Evolutionary conservation across 306 rosid species (phyloP), one percentile per base, ranked within the genome.

Genomic region (Begonia masoniana): DNA sequence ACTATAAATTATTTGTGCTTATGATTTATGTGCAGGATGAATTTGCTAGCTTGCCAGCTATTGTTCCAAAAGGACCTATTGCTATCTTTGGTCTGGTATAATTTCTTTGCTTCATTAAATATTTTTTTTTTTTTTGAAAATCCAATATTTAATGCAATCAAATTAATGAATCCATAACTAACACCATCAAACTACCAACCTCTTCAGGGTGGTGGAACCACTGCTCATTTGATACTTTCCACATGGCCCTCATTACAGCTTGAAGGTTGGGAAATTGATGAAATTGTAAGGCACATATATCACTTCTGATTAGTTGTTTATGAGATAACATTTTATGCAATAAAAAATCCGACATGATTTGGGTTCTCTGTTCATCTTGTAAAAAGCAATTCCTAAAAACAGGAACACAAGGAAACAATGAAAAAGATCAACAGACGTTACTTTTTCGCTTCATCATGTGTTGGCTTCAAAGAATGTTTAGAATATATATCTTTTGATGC

Each of bases 211-310:
- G 97, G 84, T 59, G 96, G 96, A 65, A 91, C 97, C 61, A 78
- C 84, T 65, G 97, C 96, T 50, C 86, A 77, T 65, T 63, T 91
- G 80, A 81, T 91, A 84, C 96, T 91, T 61, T 81, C 72, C 65
- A 73, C 84, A 61, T 86, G 96, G 96, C 94, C 97, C 23, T 78
- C 87, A 9, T 63, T 86, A 69, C 96, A 81, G 68, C 96, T 91
- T 62, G 88, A 91, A 54, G 96, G 96, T 56, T 91, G 96, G 97
- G 96, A 91, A 72, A 85, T 86, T 59, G 97, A 91, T 70, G 59
- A 67, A 68, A 86, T 83, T 66, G 97, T 85, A 68, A 75, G 81
- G 50, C 39, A 52, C 50, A 45, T 53, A 63, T 41, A 36, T 48
- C 61, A 57, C 31, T 12, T 69, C 68, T 60, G 50, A 9, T 51